Conservation (phyloP, 2,329 filamentous ascomycete genomes). For the Akanthomyces uredinophilus region DNA sequence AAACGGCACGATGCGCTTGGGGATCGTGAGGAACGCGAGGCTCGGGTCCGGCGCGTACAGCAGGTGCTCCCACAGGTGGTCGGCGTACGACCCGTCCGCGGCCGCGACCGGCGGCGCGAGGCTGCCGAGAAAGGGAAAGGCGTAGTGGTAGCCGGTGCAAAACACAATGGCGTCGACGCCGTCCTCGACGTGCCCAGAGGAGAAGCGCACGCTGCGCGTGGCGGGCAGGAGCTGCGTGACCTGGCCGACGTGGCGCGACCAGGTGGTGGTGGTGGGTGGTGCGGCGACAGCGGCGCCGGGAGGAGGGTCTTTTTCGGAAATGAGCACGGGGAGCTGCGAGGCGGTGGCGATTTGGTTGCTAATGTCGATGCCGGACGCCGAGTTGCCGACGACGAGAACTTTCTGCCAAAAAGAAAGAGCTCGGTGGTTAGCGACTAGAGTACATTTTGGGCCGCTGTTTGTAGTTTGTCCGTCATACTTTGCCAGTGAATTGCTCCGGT, state of each 20-base stretch:
- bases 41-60: slow-evolving; percentile 62
- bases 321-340: slow-evolving; percentile 50
- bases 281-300: slow-evolving; percentile 18
- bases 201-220: slow-evolving; percentile 54
- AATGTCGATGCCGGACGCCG: slow-evolving; percentile 67
- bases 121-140: slow-evolving; percentile 61
- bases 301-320: slow-evolving; percentile 41
- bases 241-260: slow-evolving; percentile 33
- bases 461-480: slow-evolving; percentile 25
- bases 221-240: slow-evolving; percentile 42
- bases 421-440: not conserved
- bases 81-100: slow-evolving; percentile 56
- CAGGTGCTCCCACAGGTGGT: slow-evolving; percentile 67
- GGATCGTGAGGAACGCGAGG: slow-evolving; percentile 59
- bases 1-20: slow-evolving; percentile 68
- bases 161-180: slow-evolving; percentile 71
- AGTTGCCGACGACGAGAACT: slow-evolving; percentile 62
- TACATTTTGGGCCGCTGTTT: too few relatives aligned
- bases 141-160: slow-evolving; percentile 82
- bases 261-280: slow-evolving; percentile 22
- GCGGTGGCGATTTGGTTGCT: slow-evolving; percentile 55
- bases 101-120: slow-evolving; percentile 47
- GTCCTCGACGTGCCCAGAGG: slow-evolving; percentile 55
- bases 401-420: slow-evolving; percentile 43
- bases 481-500: slow-evolving; percentile 26